Base-by-base conservation (phyloP, 495 filamentous ascomycete genomes). In the Corynascus novoguineensis region DNA sequence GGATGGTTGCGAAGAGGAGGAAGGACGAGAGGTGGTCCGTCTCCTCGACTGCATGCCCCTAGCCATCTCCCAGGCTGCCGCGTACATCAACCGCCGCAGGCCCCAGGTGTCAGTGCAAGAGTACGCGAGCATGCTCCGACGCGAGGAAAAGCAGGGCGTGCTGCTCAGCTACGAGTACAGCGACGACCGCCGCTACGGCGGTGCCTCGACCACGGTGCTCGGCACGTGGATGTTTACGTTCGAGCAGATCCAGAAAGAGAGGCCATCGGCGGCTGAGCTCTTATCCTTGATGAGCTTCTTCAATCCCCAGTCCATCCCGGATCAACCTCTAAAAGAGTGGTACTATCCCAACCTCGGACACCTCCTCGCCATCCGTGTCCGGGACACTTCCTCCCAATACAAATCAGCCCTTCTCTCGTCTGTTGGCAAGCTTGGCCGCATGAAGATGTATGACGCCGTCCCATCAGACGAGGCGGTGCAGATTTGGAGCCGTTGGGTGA, bases 31-130 rank as follows among this genome's bases (percentile, higher is more conserved):
- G 29, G 61, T 78, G 1, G 57, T 63, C 15, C 42, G 35, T 15
- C 61, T 58, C 14, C 64, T 79, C 9, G 73, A 75, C 4, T 70
- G 47, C 45, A 67, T 80, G 56, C 74, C 77, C 9, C 74, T 79
- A n/a, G 73, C 73, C 1, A 73, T 79, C 34, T 61, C 65, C 0
- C 75, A 79, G 48, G 74, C 75, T 3, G 74, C 73, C 5, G 65
- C 64, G 8, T 79, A 71, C 50, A 76, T 79, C 53, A 46, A 52
- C 40, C 25, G 24, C 0, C 49, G 57, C 32, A 21, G 24, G 29
- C 55, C 60, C 41, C 55, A 28, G 40, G 63, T 21, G 4, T 34
- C 55, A 27, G 45, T 46, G 7, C 24, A 19, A 8, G 37, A 50
- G 3, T 57, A 57, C 37, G 11, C 38, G 5, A 17, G 21, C 1